These are phyloP conservation scores for Malus orientalis DNA, from an alignment of 306 rosid species.

Conservation along the genomic window DNA sequence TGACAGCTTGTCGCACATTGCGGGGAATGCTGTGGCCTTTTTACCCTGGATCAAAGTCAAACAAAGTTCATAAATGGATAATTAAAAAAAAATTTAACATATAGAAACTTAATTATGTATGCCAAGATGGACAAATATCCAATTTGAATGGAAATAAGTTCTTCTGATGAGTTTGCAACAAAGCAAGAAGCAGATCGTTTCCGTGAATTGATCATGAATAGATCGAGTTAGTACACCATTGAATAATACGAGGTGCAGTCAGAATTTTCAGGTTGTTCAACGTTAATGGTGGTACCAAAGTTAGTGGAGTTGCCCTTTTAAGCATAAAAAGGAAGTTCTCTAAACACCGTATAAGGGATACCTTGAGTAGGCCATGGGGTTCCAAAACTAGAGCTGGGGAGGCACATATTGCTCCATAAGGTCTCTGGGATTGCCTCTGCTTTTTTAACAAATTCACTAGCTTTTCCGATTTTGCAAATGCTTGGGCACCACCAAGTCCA, in stretches of 20 bases:
- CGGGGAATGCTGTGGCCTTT: constrained; percentile 82
- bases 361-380: constrained; percentile 90
- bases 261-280: background rate
- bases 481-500: constrained; percentile 92
- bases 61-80: constrained; percentile 1
- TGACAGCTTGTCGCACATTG: constrained; percentile 53
- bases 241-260: background rate
- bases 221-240: background rate
- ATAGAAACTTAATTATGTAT: background rate
- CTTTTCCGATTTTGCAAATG: constrained; percentile 71
- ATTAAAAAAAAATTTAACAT: background rate
- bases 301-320: background rate
- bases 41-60: constrained; percentile 39
- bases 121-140: background rate
- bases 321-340: background rate
- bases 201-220: background rate
- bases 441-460: constrained; percentile 59
- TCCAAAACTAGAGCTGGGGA: constrained; percentile 89
- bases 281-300: background rate
- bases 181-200: background rate
- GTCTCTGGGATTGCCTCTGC: constrained; percentile 65
- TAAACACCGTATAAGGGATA: constrained; percentile 6
- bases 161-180: background rate
- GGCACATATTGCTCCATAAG: constrained; percentile 92
- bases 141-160: background rate